Conservation (phyloP, 176 grass and related monocot genomes). For the barley (Hordeum vulgare) region MorexV3_pseudomolecules_assembly NC_058522.1:526518757-526519256, state of each 20-base stretch:
- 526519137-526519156: conserved; percentile 7
- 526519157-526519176: conserved; percentile 14
- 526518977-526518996: conserved; percentile 42
- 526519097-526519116: conserved; percentile 81
- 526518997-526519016: conserved; percentile 83
- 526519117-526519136: neutral
- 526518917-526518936: conserved; percentile 30
- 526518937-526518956: neutral
- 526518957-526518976: conserved; percentile 3
- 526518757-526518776: conserved; percentile 91
- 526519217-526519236: conserved; percentile 91
- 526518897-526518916: conserved; percentile 66
- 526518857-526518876: conserved; percentile 74
- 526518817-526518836: conserved; percentile 43
- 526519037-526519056: conserved; percentile 61
- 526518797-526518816: conserved; percentile 62
- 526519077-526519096: conserved; percentile 90
- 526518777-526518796: conserved; percentile 50
- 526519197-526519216: conserved; percentile 92
- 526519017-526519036: conserved; percentile 57
- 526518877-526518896: conserved; percentile 60
- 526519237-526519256: conserved; percentile 94
- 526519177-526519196: conserved; percentile 33
- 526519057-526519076: conserved; percentile 87
- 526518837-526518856: conserved; percentile 76